Evolutionary conservation across 176 grass and related monocot species (phyloP), one percentile per base, ranked within the genome.

Genomic region (Carex littledalei): DNA sequence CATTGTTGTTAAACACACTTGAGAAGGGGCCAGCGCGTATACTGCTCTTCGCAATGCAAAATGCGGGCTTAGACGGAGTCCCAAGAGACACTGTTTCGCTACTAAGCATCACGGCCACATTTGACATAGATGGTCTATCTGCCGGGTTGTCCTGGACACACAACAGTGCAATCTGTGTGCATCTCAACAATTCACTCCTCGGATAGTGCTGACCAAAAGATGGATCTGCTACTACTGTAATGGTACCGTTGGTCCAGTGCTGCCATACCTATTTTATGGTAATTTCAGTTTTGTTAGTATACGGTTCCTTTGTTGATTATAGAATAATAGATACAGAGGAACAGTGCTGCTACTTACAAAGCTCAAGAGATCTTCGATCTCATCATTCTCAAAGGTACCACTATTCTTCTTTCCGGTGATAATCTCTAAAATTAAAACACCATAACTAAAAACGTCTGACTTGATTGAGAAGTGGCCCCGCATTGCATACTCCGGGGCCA

Each of bases 361-460:
- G 65, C 53, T 87, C 37, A 87, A 61, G 32, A 87, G 86, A 50
- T 75, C 79, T 73, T 72, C 66, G 0, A 4, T 60, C 5, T 43
- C 20, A 32, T 87, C 86, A 62, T 15, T 50, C 11, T 82, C 63
- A 29, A 82, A 63, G n/a, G 14, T 53, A 7, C 34, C 21, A 35
- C 49, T 87, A 3, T 87, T 87, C 80, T 71, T 87, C 65, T 59
- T 87, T 73, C 78, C 63, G 0, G 86, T 72, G 5, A 87, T 45
- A 54, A 87, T 63, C 63, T 87, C 86, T 72, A 87, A 60, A 87
- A 83, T 54, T 52, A 82, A 74, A 69, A 87, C 86, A 62, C 65
- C 63, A 60, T 31, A 86, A 56, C 85, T 86, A 12, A 80, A 86
- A 37, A 86, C 85, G 56, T 86, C 85, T 22, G 85, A 86, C 32